Conservation (phyloP, 495 filamentous ascomycete genomes). For the Peziza echinospora region DNA sequence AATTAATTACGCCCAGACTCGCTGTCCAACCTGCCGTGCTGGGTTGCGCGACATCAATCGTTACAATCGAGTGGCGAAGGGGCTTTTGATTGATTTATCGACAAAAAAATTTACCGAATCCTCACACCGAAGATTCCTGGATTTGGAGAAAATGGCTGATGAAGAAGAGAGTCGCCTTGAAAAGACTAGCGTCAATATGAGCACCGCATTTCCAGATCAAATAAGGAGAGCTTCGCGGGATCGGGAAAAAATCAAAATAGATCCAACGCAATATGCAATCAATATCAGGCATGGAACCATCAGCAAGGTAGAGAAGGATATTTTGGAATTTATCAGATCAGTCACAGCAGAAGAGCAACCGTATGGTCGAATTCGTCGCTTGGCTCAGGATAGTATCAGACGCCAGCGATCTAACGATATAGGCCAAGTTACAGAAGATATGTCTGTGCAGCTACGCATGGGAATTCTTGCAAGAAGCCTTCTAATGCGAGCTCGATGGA, state of each 20-base stretch:
- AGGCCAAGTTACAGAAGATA: constrained; percentile 19
- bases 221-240: constrained; percentile 2
- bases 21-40: constrained; percentile 41
- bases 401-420: neutral
- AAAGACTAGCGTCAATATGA: constrained; percentile 6
- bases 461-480: constrained; percentile 28
- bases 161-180: constrained; percentile 18
- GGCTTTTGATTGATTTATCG: constrained; percentile 41
- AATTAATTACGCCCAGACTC: constrained; percentile 27
- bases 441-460: constrained; percentile 20
- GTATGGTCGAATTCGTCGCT: constrained; percentile 31
- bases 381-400: constrained; percentile 30
- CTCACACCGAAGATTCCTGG: constrained; percentile 5
- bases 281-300: neutral
- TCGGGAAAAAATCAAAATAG: constrained; percentile 21
- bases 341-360: constrained; percentile 32
- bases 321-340: neutral
- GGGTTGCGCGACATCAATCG: constrained; percentile 39
- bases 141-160: constrained; percentile 25
- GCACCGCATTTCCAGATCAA: neutral
- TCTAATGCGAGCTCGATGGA: constrained; percentile 32
- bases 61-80: constrained; percentile 44
- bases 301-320: neutral
- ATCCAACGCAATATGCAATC: constrained; percentile 14
- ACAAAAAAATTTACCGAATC: constrained; percentile 46